Evolutionary conservation across 2,329 filamentous ascomycete genomes (phyloP).

Genomic region (Tolypocladium amazonense): DNA sequence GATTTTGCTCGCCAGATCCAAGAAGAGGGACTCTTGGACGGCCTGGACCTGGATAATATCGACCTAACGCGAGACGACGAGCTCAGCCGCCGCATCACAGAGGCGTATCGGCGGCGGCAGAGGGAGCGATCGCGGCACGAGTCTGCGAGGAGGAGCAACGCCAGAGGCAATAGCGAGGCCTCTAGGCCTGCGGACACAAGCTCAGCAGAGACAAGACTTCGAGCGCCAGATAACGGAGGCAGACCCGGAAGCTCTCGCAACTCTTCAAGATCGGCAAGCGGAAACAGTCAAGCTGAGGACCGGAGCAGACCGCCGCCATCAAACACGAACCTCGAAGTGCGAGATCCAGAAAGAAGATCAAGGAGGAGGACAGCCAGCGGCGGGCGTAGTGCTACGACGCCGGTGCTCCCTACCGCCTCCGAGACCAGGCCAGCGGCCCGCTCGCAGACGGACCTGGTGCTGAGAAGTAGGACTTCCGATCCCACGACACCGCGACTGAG

Average conservation of each 20-base stretch:
- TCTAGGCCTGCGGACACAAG: conserved; percentile 19
- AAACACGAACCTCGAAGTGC: conserved; percentile 18
- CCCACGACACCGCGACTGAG: conserved; percentile 25
- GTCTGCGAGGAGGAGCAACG: conserved; percentile 31
- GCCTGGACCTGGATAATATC: conserved; percentile 79
- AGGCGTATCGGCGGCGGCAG: conserved; percentile 73
- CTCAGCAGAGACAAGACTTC: conserved; percentile 14
- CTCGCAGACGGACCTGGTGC: conserved; percentile 54
- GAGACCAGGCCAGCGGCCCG: conserved; percentile 41
- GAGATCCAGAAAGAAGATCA: conserved; percentile 16
- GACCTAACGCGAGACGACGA: conserved; percentile 79
- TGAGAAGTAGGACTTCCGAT: conserved; percentile 30
- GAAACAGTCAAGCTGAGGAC: conserved; percentile 31
- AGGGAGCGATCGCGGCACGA: conserved; percentile 46
- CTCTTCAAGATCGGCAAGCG: conserved; percentile 35
- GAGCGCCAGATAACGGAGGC: conserved; percentile 13
- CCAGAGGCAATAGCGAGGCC: conserved; percentile 20
- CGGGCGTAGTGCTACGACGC: conserved; percentile 43
- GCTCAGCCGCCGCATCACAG: conserved; percentile 80
- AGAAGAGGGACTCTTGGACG: conserved; percentile 77
- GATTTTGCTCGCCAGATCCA: conserved; percentile 84
- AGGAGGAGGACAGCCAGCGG: conserved; percentile 43
- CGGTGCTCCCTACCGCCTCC: conserved; percentile 28
- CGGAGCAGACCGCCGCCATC: conserved; percentile 38
- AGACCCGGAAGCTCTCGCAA: conserved; percentile 23